phyloP scores from a whole-genome alignment of 2,329 filamentous ascomycete species.

The Aspergillus sp. region DNA sequence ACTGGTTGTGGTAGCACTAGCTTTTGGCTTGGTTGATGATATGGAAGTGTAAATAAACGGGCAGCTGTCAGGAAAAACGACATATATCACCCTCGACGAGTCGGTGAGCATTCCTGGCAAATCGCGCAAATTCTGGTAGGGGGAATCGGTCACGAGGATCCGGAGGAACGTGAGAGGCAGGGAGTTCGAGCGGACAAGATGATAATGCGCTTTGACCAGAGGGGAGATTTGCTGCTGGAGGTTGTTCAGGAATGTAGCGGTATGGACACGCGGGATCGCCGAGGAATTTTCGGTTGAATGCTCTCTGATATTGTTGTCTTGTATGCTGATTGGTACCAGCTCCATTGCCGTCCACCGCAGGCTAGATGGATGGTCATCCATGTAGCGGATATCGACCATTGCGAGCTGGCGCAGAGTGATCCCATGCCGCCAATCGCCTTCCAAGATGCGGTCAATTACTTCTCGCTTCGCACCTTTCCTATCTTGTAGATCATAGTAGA shows the following conservation, averaged over 20 bases:
- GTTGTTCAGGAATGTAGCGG: slow-evolving; percentile 66
- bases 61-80: slow-evolving; percentile 73
- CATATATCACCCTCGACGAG: slow-evolving; percentile 61
- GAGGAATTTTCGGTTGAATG: slow-evolving; percentile 23
- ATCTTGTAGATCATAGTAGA: slow-evolving; percentile 53
- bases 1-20: slow-evolving; percentile 20
- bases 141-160: slow-evolving; percentile 70
- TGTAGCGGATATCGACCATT: slow-evolving; percentile 45
- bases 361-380: slow-evolving; percentile 44
- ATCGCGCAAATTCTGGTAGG: slow-evolving; percentile 54
- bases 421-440: slow-evolving; percentile 49
- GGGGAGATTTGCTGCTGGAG: slow-evolving; percentile 66
- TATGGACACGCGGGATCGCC: slow-evolving; percentile 62
- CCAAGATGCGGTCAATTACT: slow-evolving; percentile 46
- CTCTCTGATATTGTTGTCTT: slow-evolving; percentile 12
- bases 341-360: slow-evolving; percentile 47
- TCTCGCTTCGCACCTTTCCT: slow-evolving; percentile 45
- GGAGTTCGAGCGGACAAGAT: slow-evolving; percentile 60
- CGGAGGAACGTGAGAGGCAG: slow-evolving; percentile 62
- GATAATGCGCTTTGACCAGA: slow-evolving; percentile 75
- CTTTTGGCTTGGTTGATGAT: slow-evolving; percentile 30
- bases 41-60: slow-evolving; percentile 62
- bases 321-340: slow-evolving; percentile 25
- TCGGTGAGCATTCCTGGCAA: slow-evolving; percentile 40
- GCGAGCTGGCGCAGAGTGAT: slow-evolving; percentile 47